Percentiles rank a stretch among this genome's conserved stretches.
Evolutionary conservation across 176 grass and related monocot genomes (phyloP).

Genomic region (Phyllostachys edulis): DNA sequence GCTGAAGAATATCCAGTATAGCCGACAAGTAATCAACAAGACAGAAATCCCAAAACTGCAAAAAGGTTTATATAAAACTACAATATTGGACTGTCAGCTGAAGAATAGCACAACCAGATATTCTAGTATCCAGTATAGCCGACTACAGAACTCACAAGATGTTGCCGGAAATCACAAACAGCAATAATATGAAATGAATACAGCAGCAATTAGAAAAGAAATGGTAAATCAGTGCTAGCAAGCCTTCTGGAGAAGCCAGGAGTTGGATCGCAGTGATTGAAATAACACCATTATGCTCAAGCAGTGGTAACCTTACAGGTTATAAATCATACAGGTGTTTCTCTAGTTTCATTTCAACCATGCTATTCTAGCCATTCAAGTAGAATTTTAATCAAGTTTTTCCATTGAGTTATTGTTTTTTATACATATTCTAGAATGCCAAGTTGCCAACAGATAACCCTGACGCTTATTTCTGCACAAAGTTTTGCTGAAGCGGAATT

Average conservation of each 20-base stretch:
- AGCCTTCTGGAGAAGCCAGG: not conserved
- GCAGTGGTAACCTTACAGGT: not conserved
- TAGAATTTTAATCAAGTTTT: not conserved
- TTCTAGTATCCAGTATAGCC: not conserved
- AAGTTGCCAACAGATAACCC: constrained; percentile 8
- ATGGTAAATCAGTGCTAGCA: not conserved
- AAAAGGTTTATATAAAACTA: not conserved
- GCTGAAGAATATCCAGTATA: not conserved
- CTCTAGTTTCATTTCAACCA: not conserved
- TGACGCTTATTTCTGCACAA: not conserved
- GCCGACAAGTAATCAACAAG: too few species aligned
- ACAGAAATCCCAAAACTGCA: not conserved
- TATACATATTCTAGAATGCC: not conserved
- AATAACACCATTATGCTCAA: not conserved
- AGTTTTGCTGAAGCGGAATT: not conserved
- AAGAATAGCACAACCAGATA: not conserved
- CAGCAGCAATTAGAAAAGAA: not conserved
- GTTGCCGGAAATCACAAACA: not conserved
- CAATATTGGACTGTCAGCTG: not conserved
- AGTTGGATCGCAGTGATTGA: not conserved
- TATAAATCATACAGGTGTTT: not conserved
- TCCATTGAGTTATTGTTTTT: not conserved
- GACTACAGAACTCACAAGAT: not conserved
- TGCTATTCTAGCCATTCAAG: not conserved
- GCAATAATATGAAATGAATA: not conserved